Percentiles rank a stretch among this genome's conserved stretches.
Evolutionary conservation across 176 grass and related monocot species (phyloP).

Genomic region (Areca catechu): DNA sequence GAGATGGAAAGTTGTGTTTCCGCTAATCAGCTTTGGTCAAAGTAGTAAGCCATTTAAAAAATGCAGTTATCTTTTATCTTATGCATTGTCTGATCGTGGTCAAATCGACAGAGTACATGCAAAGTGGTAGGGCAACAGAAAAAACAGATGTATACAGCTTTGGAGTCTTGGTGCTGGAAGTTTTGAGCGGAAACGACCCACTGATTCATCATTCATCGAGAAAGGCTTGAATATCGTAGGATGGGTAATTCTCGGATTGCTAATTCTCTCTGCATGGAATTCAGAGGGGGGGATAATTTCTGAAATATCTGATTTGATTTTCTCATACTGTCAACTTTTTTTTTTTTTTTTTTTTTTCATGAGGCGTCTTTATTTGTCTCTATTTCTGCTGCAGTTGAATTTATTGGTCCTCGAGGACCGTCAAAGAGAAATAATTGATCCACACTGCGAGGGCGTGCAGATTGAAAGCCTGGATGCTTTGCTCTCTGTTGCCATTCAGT

Average conservation of each 20-base stretch:
- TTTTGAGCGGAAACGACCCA: conserved; percentile 82
- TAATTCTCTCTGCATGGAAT: no score
- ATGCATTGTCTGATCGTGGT: no score
- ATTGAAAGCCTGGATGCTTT: conserved; percentile 80
- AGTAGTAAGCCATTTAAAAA: neutral
- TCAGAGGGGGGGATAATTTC: no score
- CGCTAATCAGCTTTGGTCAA: neutral
- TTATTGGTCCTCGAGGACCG: conserved; percentile 63
- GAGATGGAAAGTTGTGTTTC: neutral
- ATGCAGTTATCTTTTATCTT: neutral
- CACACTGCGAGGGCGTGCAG: conserved; percentile 69
- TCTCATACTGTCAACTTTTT: no score
- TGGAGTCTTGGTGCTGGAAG: conserved; percentile 89
- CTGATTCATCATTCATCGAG: conserved; percentile 91
- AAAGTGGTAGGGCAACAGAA: conserved; percentile 91
- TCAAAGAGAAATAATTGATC: conserved; percentile 80
- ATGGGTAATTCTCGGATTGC: conserved; percentile 55
- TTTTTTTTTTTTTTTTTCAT: no score
- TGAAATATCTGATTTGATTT: no score
- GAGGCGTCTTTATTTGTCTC: no score
- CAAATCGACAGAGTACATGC: conserved; percentile 75
- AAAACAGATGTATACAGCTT: conserved; percentile 98
- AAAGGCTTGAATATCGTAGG: conserved; percentile 96
- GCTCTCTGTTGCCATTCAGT: conserved; percentile 82
- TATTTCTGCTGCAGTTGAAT: conserved; percentile 45